Evolutionary conservation across 306 rosid species (phyloP), one percentile per base, ranked within the genome.

Genomic region (Vicia faba): DNA sequence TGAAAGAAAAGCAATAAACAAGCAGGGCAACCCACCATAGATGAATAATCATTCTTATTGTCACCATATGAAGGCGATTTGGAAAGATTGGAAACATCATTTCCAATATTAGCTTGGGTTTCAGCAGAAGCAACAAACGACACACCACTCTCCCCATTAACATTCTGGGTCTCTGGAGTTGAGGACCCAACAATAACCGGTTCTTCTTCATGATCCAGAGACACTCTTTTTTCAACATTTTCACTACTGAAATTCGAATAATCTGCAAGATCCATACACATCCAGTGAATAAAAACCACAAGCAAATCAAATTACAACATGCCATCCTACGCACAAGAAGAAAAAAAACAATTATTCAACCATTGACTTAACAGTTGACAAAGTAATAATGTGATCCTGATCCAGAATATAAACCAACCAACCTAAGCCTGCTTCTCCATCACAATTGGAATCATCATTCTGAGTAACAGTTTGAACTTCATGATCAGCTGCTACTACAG

Each of bases 41-140:
- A 82, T 8, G 92, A 82, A 79, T 95, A 91, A 29, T 70, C 81
- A 77, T 82, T 88, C 86, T 79, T 93, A 73, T 88, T 91, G 61
- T 84, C 96, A 13, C 72, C 67, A 35, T 74, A 74, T 10, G 92
- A 79, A 11, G 90, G 86, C 16, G 96, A 84, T 50, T 61, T 76
- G 59, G 89, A 81, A 68, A 61, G 56, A 63, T 84, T 88, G 13
- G 84, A 64, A 81, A 81, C 79, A 72, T 79, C 83, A 61, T 81
- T 90, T 77, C 81, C 79, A 55, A 83, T 77, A 73, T 82, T 84
- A 66, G 46, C 56, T 57, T 76, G 97, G 26, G 85, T 81, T 69
- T 85, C 89, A 53, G 81, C 85, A n/a, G 84, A 81, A 64, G 84
- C 85, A 61, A 20, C 66, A 56, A 80, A 64, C 12, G 95, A 79